Evolutionary conservation across 2,329 filamentous ascomycete genomes (phyloP), one percentile per base, ranked within the genome.

Genomic region (Penicillium expansum): DNA sequence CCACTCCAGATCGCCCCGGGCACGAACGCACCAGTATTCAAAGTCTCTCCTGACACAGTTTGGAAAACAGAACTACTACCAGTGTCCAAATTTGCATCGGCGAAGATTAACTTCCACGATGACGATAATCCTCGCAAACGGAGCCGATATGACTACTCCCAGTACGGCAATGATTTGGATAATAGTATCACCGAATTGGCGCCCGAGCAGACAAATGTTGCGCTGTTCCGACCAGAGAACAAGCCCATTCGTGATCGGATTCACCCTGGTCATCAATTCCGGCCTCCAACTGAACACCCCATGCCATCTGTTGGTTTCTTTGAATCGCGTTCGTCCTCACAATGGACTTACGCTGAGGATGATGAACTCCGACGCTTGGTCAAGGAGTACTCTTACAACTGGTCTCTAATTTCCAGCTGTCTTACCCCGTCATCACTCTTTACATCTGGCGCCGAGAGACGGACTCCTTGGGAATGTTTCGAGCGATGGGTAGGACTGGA

Each of bases 401-500:
- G 94, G 94, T 95, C 92, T 3, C 80, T 99, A 5, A 96, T 97
- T 52, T 90, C 92, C 1, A 90, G 85, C 65, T 87, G 93, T 58
- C 79, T 97, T 52, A 83, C 86, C 1, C 83, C 88, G 16, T 86
- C 85, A 51, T 95, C 91, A 0, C 72, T 86, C 14, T 95, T 91
- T 69, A 83, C 86, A n/a, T 93, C 92, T 20, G 91, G 91, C 1
- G 86, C 91, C 11, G 93, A 97, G 71, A 84, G 94, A 60, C 85
- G 94, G 47, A 97, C 93, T 3, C 92, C 93, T 0, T 99, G 94
- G 94, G 94, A 99, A 76, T 99, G 94, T 71, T 99, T 99, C 67
- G 94, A 99, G 75, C 85, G 94, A 42, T 99, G 93, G 93, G 89
- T 97, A 53, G 87, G 90, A 64, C 79, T 97, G 13, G 94, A 97